Percentiles rank a stretch among this genome's conserved stretches.
Evolutionary conservation across 768 basidiomycete genomes (phyloP).

Genomic region (Suillus plorans): DNA sequence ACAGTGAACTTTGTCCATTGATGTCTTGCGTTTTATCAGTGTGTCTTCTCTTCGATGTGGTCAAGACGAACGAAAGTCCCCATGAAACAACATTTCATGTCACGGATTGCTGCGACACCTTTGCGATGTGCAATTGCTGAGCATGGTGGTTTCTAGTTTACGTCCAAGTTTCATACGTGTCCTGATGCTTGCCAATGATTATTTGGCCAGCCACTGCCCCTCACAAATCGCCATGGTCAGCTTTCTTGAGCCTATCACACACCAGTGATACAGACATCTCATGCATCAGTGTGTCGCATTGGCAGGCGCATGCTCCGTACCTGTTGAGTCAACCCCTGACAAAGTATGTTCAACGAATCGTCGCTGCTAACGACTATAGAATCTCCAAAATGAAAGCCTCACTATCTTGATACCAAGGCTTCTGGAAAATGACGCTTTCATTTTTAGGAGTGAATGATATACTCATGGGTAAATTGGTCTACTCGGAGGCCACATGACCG

Average conservation of each 20-base stretch:
- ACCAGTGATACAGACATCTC: not conserved
- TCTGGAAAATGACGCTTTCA: not conserved
- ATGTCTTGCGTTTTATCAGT: not conserved
- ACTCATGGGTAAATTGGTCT: not conserved
- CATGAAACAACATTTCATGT: constrained; percentile 10
- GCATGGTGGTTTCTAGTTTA: not conserved
- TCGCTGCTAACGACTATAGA: not conserved
- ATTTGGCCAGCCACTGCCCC: not conserved
- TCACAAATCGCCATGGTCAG: not conserved
- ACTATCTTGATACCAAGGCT: not conserved
- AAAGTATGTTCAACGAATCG: not conserved
- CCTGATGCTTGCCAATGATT: not conserved
- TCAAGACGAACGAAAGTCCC: not conserved
- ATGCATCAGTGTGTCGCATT: not conserved
- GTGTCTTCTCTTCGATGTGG: not conserved
- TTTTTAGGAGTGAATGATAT: not conserved
- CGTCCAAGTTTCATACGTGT: not conserved
- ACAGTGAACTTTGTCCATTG: not conserved
- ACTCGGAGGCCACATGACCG: not conserved
- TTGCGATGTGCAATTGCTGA: not conserved
- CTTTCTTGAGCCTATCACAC: not conserved
- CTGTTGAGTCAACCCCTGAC: not conserved
- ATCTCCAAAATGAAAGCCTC: not conserved
- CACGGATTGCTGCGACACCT: not conserved
- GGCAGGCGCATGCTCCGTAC: not conserved